Conservation (phyloP, 768 basidiomycete genomes). For the Calvatia gigantea region DNA sequence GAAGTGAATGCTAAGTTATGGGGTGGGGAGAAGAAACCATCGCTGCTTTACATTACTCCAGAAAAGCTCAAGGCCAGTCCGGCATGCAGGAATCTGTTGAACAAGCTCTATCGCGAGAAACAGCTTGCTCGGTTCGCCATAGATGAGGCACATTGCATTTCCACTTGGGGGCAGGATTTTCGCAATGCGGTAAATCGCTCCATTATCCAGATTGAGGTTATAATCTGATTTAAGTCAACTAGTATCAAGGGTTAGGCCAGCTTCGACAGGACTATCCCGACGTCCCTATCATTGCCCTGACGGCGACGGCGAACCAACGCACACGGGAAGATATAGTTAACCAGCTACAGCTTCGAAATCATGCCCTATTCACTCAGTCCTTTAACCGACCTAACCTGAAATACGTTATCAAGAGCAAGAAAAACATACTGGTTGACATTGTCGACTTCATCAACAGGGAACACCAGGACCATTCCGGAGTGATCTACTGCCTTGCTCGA, state of each 20-base stretch:
- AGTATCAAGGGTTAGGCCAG: conserved; percentile 68
- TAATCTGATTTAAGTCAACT: neutral
- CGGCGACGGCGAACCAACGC: conserved; percentile 85
- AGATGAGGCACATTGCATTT: conserved; percentile 96
- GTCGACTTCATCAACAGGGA: conserved; percentile 60
- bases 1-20: conserved; percentile 43
- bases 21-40: conserved; percentile 45
- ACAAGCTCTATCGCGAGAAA: conserved; percentile 49
- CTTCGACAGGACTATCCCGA: conserved; percentile 73
- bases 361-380: conserved; percentile 68
- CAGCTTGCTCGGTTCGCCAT: conserved; percentile 86
- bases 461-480: conserved; percentile 62
- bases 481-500: conserved; percentile 80
- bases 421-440: conserved; percentile 54
- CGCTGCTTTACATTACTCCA: conserved; percentile 85
- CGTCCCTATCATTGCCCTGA: conserved; percentile 93
- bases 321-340: conserved; percentile 77
- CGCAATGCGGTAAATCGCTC: conserved; percentile 62
- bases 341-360: conserved; percentile 58
- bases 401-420: conserved; percentile 56
- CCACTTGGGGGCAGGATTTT: conserved; percentile 93
- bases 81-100: conserved; percentile 51
- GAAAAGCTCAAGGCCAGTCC: conserved; percentile 75
- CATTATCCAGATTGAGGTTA: neutral
- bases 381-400: conserved; percentile 93